Conservation (phyloP, 805 yeast genomes). For the Kodamaea jinghongensis region DNA sequence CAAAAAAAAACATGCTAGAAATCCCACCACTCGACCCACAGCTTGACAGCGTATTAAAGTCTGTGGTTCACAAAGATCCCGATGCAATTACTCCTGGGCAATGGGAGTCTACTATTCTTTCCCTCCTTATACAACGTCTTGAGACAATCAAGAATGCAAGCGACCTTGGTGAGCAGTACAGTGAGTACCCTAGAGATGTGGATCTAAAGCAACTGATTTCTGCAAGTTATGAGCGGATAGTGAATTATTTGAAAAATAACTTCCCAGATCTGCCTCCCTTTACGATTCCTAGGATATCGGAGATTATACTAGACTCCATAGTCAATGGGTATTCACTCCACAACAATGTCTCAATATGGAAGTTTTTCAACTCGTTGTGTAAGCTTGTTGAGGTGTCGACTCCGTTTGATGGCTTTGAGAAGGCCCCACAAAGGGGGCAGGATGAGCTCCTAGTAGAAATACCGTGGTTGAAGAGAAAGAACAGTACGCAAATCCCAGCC, state of each 20-base stretch:
- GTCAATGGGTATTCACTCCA: slow-evolving; percentile 29
- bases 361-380: slow-evolving; percentile 44
- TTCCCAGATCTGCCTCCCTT: slow-evolving; percentile 44
- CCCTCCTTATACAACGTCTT: background rate
- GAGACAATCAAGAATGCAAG: slow-evolving; percentile 1
- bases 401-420: slow-evolving; percentile 21
- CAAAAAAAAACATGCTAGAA: background rate
- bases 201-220: slow-evolving; percentile 10
- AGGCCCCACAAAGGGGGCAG: slow-evolving; percentile 4
- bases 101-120: background rate
- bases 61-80: background rate
- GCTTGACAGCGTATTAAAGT: slow-evolving; percentile 1
- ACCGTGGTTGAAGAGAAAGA: slow-evolving; percentile 26
- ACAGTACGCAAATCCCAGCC: too few species aligned
- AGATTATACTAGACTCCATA: slow-evolving; percentile 42
- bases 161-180: slow-evolving; percentile 4
- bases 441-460: slow-evolving; percentile 23
- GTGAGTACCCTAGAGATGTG: slow-evolving; percentile 8
- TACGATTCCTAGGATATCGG: slow-evolving; percentile 47
- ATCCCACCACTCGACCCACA: slow-evolving; percentile 1
- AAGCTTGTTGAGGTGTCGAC: slow-evolving; percentile 32
- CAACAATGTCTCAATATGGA: slow-evolving; percentile 30
- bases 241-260: slow-evolving; percentile 24
- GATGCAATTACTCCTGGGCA: background rate
- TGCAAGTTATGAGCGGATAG: slow-evolving; percentile 24